Conservation (phyloP, 2,329 filamentous ascomycete species). For the Cadophora malorum region DNA sequence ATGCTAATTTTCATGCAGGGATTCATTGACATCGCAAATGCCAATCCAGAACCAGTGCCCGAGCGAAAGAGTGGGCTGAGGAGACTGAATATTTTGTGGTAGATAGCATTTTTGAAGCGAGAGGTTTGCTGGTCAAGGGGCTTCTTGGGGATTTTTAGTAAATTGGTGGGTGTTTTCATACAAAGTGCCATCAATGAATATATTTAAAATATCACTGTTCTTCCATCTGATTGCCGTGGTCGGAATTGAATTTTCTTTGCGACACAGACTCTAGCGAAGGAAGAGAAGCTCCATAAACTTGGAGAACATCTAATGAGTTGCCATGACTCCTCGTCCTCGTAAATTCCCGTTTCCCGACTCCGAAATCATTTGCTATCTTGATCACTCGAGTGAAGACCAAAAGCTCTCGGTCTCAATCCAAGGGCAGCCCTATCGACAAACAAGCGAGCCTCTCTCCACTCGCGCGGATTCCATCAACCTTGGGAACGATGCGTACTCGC, state of each 20-base stretch:
- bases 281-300: no score
- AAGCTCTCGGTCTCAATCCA: background rate
- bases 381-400: background rate
- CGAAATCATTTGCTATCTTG: background rate
- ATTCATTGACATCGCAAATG: slow-evolving; percentile 46
- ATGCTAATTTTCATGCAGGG: slow-evolving; percentile 28
- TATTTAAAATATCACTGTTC: no score
- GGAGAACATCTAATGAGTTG: no score
- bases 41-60: slow-evolving; percentile 36
- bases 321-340: no score
- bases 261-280: no score
- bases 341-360: no score
- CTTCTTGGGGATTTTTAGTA: no score
- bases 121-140: no score
- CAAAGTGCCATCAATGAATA: no score
- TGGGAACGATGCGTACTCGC: background rate
- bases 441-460: background rate
- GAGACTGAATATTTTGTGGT: slow-evolving; percentile 38
- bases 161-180: no score
- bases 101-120: background rate
- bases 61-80: slow-evolving; percentile 32
- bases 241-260: no score
- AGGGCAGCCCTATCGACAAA: background rate
- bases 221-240: no score
- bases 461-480: background rate